Base-by-base conservation (phyloP, 345 rosid genomes). In the Eucalyptus coolabah region DNA sequence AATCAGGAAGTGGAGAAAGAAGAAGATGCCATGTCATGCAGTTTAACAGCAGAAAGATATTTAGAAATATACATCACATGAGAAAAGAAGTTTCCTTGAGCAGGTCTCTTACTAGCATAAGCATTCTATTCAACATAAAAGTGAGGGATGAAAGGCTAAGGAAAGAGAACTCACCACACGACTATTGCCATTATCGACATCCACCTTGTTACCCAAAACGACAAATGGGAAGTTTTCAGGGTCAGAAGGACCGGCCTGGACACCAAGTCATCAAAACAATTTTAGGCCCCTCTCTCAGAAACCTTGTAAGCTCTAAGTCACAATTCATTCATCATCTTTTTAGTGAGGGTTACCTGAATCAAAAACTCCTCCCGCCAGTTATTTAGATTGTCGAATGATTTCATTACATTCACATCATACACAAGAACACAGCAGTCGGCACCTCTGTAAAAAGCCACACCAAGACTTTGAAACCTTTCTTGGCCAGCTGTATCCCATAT, bases 191-290 rank as follows among this genome's bases (percentile, higher is more conserved):
- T 95, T 95, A 87, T 97, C 98, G 63, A 96, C 95, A 92, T 97
- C 99, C 42, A 94, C 90, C 93, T 97, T 97, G 93, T 97, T 97
- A 87, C 98, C 98, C 95, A 97, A 89, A 65, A 97, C 96, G 19
- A 96, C 95, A 90, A 97, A 96, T 3, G 98, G 97, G 88, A 96
- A 97, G 89, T 95, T 97, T 28, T 97, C 98, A 56, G 98, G 98
- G 92, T 97, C 98, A 16, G 97, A 91, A 85, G 98, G 98, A 89
- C 97, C 95, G 7, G 98, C 99, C 98, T 97, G 94, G 34, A 89
- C 50, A 53, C 50, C 77, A 69, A 86, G 56, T 44, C 56, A 42
- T 87, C 23, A 86, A 50, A 47, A 51, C 32, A 18, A 67, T 87
- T 17, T 67, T 45, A 50, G 60, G 72, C 40, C 23, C 24, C 50